phyloP scores from a whole-genome alignment of 176 grass and related monocot species.

The Tillandsia leiboldiana region DNA sequence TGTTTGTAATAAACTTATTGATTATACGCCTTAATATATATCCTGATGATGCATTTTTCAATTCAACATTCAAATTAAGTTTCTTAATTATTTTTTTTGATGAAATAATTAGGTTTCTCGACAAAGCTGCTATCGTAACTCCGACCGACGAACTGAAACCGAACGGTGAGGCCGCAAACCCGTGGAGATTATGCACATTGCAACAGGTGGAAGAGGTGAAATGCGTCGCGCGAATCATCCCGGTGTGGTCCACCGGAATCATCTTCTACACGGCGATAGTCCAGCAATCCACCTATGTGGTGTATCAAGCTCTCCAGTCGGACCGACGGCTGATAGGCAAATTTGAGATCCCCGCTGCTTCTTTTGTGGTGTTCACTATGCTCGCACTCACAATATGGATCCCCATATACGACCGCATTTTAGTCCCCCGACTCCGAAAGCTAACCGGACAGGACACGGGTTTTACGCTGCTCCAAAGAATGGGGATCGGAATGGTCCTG shows the following conservation, averaged over 20 bases:
- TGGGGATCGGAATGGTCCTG: constrained; percentile 26
- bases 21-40: neutral
- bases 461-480: constrained; percentile 29
- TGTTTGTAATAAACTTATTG: too few relatives aligned
- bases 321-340: constrained; percentile 30
- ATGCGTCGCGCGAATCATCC: constrained; percentile 46
- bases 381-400: constrained; percentile 46
- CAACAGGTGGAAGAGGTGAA: constrained; percentile 86
- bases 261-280: constrained; percentile 39
- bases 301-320: constrained; percentile 55
- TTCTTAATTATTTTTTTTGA: neutral
- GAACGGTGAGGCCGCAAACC: constrained; percentile 9
- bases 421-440: constrained; percentile 35
- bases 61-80: neutral
- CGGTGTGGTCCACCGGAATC: constrained; percentile 52
- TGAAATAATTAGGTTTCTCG: constrained; percentile 26
- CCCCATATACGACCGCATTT: constrained; percentile 45
- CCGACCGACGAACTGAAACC: constrained; percentile 9
- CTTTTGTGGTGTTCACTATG: constrained; percentile 75
- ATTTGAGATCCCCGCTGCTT: constrained; percentile 45
- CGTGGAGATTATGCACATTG: constrained; percentile 44
- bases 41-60: neutral
- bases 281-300: constrained; percentile 44
- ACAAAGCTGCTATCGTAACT: constrained; percentile 38
- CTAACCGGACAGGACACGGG: constrained; percentile 36